These are phyloP conservation scores for Albifimbria verrucaria DNA, from an alignment of 2,329 filamentous ascomycete genomes.

Conservation along the genomic window DNA sequence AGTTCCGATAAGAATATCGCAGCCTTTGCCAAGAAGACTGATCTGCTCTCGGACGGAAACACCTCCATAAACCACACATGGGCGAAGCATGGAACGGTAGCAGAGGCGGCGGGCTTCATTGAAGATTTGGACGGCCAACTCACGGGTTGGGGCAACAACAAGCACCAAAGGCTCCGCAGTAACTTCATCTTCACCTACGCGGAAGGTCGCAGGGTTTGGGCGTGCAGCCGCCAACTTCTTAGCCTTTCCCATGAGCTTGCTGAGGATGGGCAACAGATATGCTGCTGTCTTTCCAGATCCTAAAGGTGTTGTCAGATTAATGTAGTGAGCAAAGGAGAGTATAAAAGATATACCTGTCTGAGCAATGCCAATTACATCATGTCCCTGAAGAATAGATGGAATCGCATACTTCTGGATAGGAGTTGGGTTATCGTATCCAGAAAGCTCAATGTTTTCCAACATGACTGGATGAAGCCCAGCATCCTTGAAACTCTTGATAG, in stretches of 20 bases:
- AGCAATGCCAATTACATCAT: constrained; percentile 84
- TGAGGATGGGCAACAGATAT: constrained; percentile 84
- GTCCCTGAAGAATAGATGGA: constrained; percentile 70
- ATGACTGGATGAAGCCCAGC: constrained; percentile 85
- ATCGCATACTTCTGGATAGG: constrained; percentile 86
- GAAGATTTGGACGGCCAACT: constrained; percentile 92
- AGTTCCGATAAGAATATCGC: constrained; percentile 84
- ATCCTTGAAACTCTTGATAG: constrained; percentile 60
- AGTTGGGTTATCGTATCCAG: constrained; percentile 70
- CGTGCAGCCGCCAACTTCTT: constrained; percentile 80
- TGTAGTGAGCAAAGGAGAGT: neutral
- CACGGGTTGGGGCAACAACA: constrained; percentile 81
- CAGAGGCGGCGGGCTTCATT: constrained; percentile 90
- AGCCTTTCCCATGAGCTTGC: constrained; percentile 91
- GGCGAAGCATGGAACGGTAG: constrained; percentile 91
- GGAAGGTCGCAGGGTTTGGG: constrained; percentile 59
- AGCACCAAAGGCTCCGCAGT: constrained; percentile 85
- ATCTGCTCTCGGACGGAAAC: constrained; percentile 68
- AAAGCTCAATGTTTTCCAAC: constrained; percentile 70
- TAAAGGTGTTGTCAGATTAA: constrained; percentile 30
- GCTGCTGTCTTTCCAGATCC: constrained; percentile 96
- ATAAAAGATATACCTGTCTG: constrained; percentile 71
- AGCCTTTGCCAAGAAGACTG: constrained; percentile 73
- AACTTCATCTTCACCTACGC: constrained; percentile 45
- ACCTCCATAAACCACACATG: constrained; percentile 86